Base-by-base conservation (phyloP, 75 land plant species). In the Pinus albicaulis region DNA sequence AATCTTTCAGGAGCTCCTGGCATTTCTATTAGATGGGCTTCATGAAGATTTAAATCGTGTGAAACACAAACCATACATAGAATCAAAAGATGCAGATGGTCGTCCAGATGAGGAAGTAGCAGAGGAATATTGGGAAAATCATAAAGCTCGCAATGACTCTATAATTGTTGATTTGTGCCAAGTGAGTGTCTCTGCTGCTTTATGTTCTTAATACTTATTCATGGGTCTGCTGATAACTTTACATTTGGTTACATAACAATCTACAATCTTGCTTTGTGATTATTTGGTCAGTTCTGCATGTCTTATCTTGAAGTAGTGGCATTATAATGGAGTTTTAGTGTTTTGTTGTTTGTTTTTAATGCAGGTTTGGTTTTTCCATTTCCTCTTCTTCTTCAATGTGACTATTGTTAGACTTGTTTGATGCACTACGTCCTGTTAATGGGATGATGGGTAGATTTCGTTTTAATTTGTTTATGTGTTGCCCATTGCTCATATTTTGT, bases 31-130 rank as follows among this genome's bases (percentile, higher is more conserved):
- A 57, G 98, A 94, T 84, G 98, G 95, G 28, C 86, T 94, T n/a
- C 98, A 94, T 84, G 95, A 94, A 82, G 95, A 94, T 84, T 61
- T 94, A 79, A 94, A 94, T 77, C 84, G 95, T 62, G 95, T 94
- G 57, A 92, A 89, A 66, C 57, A 73, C 56, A 94, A 94, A 68
- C 98, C 98, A 20, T 94, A 94, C 74, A 74, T 87, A 41, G 98
- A 94, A 85, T 89, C 72, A 20, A 90, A 92, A 77, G 98, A 94
- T 84, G 81, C 84, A 64, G 86, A 83, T 74, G 95, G 80, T 26
- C 86, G 92, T 38, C 85, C 86, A 53, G 95, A 94, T 84, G 92
- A 86, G 62, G 95, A 88, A 59, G 89, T 94, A 12, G 95, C 93
- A 44, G 86, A 88, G 74, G 98, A 94, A 76, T 89, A 94, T 72